phyloP scores from a whole-genome alignment of 106 monocot species.

The Dendrobium nobile region DNA sequence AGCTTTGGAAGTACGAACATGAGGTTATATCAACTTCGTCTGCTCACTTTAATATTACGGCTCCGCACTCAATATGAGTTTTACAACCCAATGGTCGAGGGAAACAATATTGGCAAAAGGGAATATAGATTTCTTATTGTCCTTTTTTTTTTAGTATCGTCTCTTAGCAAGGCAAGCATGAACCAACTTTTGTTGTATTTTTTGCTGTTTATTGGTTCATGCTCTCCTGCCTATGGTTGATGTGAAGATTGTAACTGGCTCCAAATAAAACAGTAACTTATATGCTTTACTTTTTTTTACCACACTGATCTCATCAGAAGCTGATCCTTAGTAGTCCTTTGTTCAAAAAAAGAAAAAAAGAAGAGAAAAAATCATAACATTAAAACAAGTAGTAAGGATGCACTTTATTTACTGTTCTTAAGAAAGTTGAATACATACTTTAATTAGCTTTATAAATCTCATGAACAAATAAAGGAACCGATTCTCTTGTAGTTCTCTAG shows the following conservation, averaged over 20 bases:
- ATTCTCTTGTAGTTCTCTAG: not conserved
- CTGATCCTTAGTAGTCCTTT: no score
- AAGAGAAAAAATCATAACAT: not conserved
- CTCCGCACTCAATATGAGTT: not conserved
- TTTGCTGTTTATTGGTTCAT: not conserved
- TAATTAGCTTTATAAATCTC: not conserved
- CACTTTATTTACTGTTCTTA: not conserved
- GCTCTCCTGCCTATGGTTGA: not conserved
- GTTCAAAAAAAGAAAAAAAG: not conserved
- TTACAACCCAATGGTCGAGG: not conserved
- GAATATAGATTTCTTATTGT: not conserved
- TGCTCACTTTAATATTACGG: not conserved
- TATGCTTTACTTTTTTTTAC: not conserved
- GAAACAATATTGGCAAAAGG: not conserved
- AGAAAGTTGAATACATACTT: not conserved
- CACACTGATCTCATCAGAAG: not conserved
- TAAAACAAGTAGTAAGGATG: not conserved
- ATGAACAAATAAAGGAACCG: not conserved
- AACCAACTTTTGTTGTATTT: not conserved
- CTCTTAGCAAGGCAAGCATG: not conserved
- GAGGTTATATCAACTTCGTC: constrained; percentile 36
- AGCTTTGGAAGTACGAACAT: constrained; percentile 85
- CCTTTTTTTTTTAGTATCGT: not conserved
- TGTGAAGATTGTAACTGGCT: not conserved
- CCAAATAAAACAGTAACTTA: not conserved